Evolutionary conservation across 139 green algal species (phyloP), one percentile per base, ranked within the genome.

Genomic region (Tetradesmus lagerheimii): DNA sequence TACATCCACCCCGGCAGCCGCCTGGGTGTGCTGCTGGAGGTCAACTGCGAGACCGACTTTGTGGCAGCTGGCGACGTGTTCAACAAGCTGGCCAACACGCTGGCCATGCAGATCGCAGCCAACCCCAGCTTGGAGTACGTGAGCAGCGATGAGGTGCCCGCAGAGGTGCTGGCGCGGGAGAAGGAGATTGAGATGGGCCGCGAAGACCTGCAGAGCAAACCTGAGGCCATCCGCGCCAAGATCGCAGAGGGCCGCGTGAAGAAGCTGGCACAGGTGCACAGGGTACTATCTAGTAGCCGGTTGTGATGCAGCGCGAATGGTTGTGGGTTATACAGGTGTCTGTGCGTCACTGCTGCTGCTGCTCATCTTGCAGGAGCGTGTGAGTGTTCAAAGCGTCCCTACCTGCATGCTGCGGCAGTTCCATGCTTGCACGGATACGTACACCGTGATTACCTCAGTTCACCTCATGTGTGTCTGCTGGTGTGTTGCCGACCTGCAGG

Each of bases 41-140:
- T 99, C 12, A 99, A 99, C 96, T 99, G 98, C 93, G 98, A 99
- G 94, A 99, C 98, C 23, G 98, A 99, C 94, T 99, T 99, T 91
- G 98, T 99, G 64, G 97, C 98, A 0, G 94, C 96, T 0, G 94
- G 93, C 15, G 97, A 99, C 79, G 95, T 94, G 80, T 99, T 99
- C 95, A 94, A 97, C 85, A 91, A 97, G 92, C 96, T 99, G 86
- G 97, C 96, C 0, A 90, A 89, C 75, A 89, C 79, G 66, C 89
- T 96, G 15, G 92, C 92, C 62, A 93, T 96, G 92, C 92, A 95
- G 92, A 93, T 97, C 25, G 96, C 94, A 16, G 95, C 95, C 18
- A 95, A 86, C 90, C 90, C 94, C 14, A 71, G 90, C 2, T 91
- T 97, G 62, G 91, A 93, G 75, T 94, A 95, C 45, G 96, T 99